Evolutionary conservation across 179 eudicot genomes (phyloP), one percentile per base, ranked within the genome.

Genomic region (Heliamphora pulchella): DNA sequence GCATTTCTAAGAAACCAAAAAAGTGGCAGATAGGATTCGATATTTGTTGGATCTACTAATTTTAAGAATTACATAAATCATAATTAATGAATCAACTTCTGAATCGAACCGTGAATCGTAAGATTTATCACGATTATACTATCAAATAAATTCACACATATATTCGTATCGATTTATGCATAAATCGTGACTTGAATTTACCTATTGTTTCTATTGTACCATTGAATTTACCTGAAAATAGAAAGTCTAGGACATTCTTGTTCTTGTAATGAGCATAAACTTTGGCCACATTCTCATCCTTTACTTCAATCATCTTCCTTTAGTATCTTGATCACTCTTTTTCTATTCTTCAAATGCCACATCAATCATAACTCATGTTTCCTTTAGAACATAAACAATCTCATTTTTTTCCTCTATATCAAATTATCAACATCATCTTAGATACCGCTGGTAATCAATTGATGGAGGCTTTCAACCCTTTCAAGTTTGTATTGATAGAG

Each of bases 401-500:
- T 13, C 62, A 18, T 63, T 39, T 63, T 63, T 62, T 63, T 5
- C 66, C 31, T 63, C 31, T 31, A 31, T 31, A 13, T 63, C 67
- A 63, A 31, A 31, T 31, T 20, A 8, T 7, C 13, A 7, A 63
- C 67, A 20, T 63, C 11, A 3, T 63, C 67, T 63, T 63, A 63
- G 11, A 63, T 63, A 63, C 67, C 18, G 67, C 41, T 18, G 67
- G 67, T 63, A 63, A 63, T 8, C 22, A 63, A 63, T 63, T 6
- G 41, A 63, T 63, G 11, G 39, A 63, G 67, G 67, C 67, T 39
- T 63, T 63, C 67, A 63, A 63, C 67, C 67, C 41, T 63, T 63
- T 63, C 67, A 18, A 63, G 10, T 20, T 63, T 63, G 7, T 63
- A 63, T 63, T 63, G 67, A 63, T 20, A 63, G 67, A 31, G 31